Conservation (phyloP, 257 asterid species). For the Nicotiana benthamiana region DNA sequence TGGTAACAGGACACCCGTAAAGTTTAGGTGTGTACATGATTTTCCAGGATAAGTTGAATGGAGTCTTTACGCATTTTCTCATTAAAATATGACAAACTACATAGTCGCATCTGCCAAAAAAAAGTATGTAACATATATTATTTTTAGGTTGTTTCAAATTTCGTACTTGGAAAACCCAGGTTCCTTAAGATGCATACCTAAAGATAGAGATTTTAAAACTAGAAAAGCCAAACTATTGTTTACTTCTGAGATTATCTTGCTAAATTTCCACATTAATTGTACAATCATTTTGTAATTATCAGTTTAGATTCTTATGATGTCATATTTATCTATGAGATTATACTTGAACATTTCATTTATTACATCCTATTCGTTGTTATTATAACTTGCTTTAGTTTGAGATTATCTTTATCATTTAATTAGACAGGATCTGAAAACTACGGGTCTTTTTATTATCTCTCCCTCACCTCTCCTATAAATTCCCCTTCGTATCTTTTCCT, state of each 20-base stretch:
- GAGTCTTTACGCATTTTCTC: too few species aligned
- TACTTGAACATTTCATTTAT: not conserved
- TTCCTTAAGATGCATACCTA: not conserved
- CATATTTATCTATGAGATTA: not conserved
- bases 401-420: not conserved
- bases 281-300: not conserved
- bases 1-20: too few species aligned
- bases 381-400: not conserved
- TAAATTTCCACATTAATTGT: not conserved
- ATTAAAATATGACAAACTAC: not conserved
- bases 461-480: not conserved
- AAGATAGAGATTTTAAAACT: not conserved
- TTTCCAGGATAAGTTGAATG: too few species aligned
- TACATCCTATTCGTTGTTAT: not conserved
- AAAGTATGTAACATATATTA: not conserved
- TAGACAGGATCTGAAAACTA: not conserved
- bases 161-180: not conserved
- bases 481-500: not conserved
- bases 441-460: not conserved
- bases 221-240: not conserved
- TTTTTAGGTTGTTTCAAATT: not conserved
- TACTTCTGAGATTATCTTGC: not conserved
- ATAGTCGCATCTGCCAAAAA: not conserved
- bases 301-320: not conserved
- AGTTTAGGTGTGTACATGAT: too few species aligned